Base-by-base conservation (phyloP, 805 yeast species). In the Jamesozyma spencerorum region DNA sequence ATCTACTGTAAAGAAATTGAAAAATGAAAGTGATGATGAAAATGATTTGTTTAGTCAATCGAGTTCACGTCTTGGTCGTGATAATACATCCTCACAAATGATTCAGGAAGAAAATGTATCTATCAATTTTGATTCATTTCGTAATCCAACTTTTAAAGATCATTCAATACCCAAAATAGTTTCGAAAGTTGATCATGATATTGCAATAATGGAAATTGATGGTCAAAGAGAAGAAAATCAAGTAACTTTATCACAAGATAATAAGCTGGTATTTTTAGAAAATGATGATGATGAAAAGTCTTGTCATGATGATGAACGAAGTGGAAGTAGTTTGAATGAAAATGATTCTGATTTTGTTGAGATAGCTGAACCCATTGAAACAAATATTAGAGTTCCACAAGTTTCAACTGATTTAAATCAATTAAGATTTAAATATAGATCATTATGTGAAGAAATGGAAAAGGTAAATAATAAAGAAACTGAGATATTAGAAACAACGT, bases 171-270 rank as follows among this genome's bases (percentile, higher is more conserved):
- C n/a, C 3, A 32, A 13, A 5, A 11, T 17, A 12, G 12, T 17
- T 13, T n/a, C 12, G 17, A 10, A 22, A 22, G 10, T n/a, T 5
- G 33, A 34, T 12, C 15, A 22, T 28, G 46, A 44, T 12, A 38
- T 44, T 6, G 48, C 55, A 8, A 45, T 49, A 1, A 46, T 56
- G 34, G 51, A 51, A 27, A 48, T 54, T 18, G 60, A 49, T 28
- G 59, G 51, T 20, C 34, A 50, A 13, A 42, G 43, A 18, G 34
- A 44, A 4, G 46, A 50, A 20, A 47, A 54, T 12, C 44, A 43
- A 26, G 63, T 51, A 0, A 40, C 34, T 14, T 20, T 50, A 1
- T 46, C 47, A 4, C 51, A 49, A 28, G 42, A 49, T 17, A 48
- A 53, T 4, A 42, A 41, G 20, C 30, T 58, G 17, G 44, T 47